Percentiles rank a stretch among this genome's conserved stretches.
Conservation (phyloP, 306 rosid genomes). For the Cucurbita ficifolia region DNA sequence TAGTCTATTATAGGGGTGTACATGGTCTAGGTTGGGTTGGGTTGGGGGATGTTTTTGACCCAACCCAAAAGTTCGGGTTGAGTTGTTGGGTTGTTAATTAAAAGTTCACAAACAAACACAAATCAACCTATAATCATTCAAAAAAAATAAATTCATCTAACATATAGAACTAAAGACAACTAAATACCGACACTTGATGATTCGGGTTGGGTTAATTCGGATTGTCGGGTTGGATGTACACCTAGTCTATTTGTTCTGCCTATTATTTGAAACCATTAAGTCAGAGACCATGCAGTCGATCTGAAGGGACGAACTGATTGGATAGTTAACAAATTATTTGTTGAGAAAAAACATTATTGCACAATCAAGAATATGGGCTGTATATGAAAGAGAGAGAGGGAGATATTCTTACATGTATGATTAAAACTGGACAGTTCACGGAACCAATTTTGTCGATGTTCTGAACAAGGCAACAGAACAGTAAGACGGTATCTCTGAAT, state of each 20-base stretch:
- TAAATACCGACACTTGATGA: no score
- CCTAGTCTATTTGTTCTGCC: not conserved
- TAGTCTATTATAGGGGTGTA: not conserved
- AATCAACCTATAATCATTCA: no score
- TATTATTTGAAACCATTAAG: not conserved
- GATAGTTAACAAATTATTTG: not conserved
- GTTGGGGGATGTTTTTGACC: no score
- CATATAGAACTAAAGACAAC: no score
- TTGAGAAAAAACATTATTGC: not conserved
- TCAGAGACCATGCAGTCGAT: not conserved
- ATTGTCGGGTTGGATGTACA: no score
- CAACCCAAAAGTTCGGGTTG: no score
- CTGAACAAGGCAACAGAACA: slow-evolving; percentile 26
- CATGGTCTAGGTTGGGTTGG: no score
- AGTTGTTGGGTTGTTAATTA: no score
- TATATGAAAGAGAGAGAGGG: not conserved
- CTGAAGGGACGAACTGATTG: not conserved
- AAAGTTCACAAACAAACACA: no score
- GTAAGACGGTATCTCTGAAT: not conserved
- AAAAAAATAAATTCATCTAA: no score
- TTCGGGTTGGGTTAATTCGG: no score
- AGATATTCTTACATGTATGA: slow-evolving; percentile 62
- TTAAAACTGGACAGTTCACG: slow-evolving; percentile 70
- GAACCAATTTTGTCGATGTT: slow-evolving; percentile 66
- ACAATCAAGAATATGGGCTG: not conserved